Base-by-base conservation (phyloP, 257 asterid genomes). In the Salvia rosmarinus region DNA sequence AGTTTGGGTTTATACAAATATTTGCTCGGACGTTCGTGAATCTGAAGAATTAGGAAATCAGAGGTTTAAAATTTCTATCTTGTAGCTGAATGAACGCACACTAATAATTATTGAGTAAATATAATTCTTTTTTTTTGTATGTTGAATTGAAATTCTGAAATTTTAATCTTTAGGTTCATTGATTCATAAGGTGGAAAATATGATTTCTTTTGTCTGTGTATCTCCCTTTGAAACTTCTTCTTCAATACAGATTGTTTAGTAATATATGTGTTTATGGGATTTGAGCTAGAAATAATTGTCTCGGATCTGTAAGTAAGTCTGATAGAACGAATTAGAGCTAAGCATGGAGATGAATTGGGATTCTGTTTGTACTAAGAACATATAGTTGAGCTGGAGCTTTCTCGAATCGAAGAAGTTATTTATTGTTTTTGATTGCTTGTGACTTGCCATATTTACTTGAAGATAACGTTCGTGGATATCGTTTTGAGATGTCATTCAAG, bases 401-500 rank as follows among this genome's bases (percentile, higher is more conserved):
- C 54, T 12, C 0, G 6, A 63, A 34, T 16, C 12, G 52, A 20
- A 52, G 5, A 12, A 55, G 60, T 72, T 55, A 21, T 63, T 40
- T 40, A 19, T 63, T 43, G 25, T 43, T 43, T 43, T 64, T 44
- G 70, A 19, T 44, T 64, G 14, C 55, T 32, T 59, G 9, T 59
- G 25, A 34, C 3, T 43, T 43, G 3, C 40, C 17, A 50, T 40
- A 0, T 62, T 67, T 28, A 64, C 21, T 44, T 77, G 73, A 60
- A 73, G 76, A 58, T 43, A 80, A n/a, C 21, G 7, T 37, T 23
- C 13, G 42, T 44, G 71, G 49, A 74, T 71, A 80, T 63, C 40
- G 64, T 70, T 52, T n/a, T 21, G 69, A 73, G 68, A 93, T 94
- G 99, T 78, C 97, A 7, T 89, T 94, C 78, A 91, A 89, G 88